A percentile compares a stretch with the other conserved stretches of the same genome.
Evolutionary conservation across 208 protist species (phyloP).

Genomic region (Crithidia fasciculata): DNA sequence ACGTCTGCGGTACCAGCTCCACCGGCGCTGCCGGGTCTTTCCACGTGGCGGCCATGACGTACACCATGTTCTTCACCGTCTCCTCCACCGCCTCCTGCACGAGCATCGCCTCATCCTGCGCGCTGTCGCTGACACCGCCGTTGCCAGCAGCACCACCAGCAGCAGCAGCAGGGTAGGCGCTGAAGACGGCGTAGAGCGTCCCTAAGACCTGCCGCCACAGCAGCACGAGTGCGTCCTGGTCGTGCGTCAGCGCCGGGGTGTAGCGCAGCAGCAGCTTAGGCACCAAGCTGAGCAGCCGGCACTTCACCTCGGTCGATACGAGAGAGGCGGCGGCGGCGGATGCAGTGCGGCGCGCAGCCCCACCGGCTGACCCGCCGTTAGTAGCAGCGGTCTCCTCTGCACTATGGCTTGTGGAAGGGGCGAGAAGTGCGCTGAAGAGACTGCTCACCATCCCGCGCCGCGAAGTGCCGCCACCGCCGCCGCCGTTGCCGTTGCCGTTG

Average conservation of each 20-base stretch:
- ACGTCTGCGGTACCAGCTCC: slow-evolving; percentile 11
- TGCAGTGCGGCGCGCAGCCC: neutral
- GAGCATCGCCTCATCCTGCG: slow-evolving; percentile 43
- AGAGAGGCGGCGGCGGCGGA: neutral
- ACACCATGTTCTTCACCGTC: slow-evolving; percentile 88
- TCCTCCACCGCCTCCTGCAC: slow-evolving; percentile 86
- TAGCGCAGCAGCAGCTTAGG: slow-evolving; percentile 80
- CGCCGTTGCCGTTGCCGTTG: neutral
- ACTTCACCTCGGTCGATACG: slow-evolving; percentile 60
- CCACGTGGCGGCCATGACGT: slow-evolving; percentile 55
- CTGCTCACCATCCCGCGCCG: slow-evolving; percentile 11
- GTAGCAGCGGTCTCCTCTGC: neutral
- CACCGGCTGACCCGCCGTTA: neutral
- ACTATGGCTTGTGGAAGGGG: neutral
- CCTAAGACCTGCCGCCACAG: slow-evolving; percentile 79
- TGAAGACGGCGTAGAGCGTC: slow-evolving; percentile 80
- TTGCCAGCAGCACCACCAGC: neutral
- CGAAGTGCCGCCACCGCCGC: neutral
- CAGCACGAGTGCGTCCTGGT: slow-evolving; percentile 42
- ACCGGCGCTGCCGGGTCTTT: slow-evolving; percentile 5
- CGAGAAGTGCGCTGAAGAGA: slow-evolving; percentile 25
- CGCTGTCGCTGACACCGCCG: neutral
- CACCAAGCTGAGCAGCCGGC: slow-evolving; percentile 69
- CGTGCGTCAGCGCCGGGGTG: slow-evolving; percentile 31
- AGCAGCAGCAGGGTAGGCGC: slow-evolving; percentile 29